Evolutionary conservation across 805 yeast genomes (phyloP).

Genomic region (Wickerhamiella alocasiicola): DNA sequence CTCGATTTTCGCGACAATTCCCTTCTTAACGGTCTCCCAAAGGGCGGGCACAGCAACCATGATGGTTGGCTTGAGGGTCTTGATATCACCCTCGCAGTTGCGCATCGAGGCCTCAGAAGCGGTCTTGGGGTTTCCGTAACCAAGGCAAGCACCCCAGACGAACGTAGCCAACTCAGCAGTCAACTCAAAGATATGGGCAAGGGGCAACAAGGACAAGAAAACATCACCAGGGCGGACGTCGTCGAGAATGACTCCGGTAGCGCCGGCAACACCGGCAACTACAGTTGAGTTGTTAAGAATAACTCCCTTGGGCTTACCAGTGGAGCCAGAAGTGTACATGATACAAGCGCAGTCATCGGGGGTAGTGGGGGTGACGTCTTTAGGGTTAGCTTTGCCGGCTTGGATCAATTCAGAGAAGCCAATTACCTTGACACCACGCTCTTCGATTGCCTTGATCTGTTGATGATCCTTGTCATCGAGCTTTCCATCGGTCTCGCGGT

Average conservation of each 20-base stretch:
- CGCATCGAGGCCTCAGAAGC: constrained; percentile 68
- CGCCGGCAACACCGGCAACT: constrained; percentile 80
- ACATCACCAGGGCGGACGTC: constrained; percentile 49
- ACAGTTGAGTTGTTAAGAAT: constrained; percentile 54
- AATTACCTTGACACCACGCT: constrained; percentile 63
- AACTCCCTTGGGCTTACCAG: constrained; percentile 80
- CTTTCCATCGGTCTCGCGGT: constrained; percentile 37
- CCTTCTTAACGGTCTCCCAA: constrained; percentile 93
- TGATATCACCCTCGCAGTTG: constrained; percentile 81
- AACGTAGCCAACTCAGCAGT: constrained; percentile 68
- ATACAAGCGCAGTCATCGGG: constrained; percentile 57
- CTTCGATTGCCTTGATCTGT: constrained; percentile 40
- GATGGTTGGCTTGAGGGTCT: constrained; percentile 74
- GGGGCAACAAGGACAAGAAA: constrained; percentile 77
- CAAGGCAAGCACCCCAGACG: constrained; percentile 82
- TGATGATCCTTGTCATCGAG: constrained; percentile 50
- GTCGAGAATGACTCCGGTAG: constrained; percentile 47
- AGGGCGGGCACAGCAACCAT: constrained; percentile 99
- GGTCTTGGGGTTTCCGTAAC: constrained; percentile 90
- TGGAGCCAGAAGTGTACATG: constrained; percentile 81
- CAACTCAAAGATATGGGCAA: constrained; percentile 92
- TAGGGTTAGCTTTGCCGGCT: constrained; percentile 46
- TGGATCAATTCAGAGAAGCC: constrained; percentile 52
- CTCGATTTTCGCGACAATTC: constrained; percentile 64
- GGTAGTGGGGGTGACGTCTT: constrained; percentile 35